Base-by-base conservation (phyloP, 2,329 filamentous ascomycete genomes). In the Alternaria hordeiaustralica region DNA sequence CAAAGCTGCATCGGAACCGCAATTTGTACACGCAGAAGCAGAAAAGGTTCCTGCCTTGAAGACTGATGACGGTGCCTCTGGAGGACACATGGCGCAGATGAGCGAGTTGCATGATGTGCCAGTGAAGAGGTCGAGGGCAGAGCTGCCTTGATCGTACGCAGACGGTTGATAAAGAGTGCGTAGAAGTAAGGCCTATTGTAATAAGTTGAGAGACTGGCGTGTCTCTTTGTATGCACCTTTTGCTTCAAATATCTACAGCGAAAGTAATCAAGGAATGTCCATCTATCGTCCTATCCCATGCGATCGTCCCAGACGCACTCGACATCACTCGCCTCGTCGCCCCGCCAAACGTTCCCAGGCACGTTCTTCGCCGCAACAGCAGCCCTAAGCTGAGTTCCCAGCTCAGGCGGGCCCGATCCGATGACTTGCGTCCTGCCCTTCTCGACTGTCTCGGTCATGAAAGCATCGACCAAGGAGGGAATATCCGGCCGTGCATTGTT, bases 251-350 rank as follows among this genome's bases (percentile, higher is more conserved):
- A 51, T 61, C 15, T 56, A 61, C 59, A 60, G 20, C 28, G n/a
- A 33, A 43, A 44, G 20, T 26, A 20, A 43, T 28, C 15, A 46
- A 36, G n/a, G 9, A 20, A 1, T 6, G 0, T 21, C 5, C 11
- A 21, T n/a, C n/a, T 6, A 33, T 7, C 12, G 3, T 20, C 23
- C 23, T n/a, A 58, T 9, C 59, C 26, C 47, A 23, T 53, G 26
- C 59, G 55, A 45, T 61, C 59, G n/a, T 61, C 59, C 59, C 59
- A 61, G 9, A 61, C 59, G 13, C 55, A 58, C 36, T 58, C 47
- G 0, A 61, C 59, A 53, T 61, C 59, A 10, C 59, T 57, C 0
- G 36, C 28, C 55, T 61, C 54, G 2, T 61, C 59, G 2, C 59
- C 59, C 2, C 47, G 28, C 59, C 55, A 61, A 9, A 61, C 59